Conservation (phyloP, 1,284 basidiomycete species). For the Vanrija sp. region DNA sequence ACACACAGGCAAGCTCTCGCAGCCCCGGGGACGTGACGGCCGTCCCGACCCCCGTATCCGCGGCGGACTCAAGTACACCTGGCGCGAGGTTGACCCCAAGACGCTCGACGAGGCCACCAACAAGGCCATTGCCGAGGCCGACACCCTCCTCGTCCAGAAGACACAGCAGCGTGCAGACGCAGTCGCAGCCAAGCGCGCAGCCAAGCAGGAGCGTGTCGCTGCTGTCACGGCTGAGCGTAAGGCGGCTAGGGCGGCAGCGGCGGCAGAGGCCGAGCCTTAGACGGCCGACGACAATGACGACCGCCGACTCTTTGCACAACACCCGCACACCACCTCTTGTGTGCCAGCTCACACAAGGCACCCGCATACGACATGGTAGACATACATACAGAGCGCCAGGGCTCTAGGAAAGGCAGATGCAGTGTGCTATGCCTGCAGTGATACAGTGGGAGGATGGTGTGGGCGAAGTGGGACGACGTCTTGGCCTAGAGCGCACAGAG, state of each 20-base stretch:
- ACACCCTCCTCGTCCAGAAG: background rate
- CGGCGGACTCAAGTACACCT: conserved; percentile 16
- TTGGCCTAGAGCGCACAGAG: no score
- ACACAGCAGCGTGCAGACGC: background rate
- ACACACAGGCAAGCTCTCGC: conserved; percentile 4
- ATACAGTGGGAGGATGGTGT: no score
- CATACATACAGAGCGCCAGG: background rate
- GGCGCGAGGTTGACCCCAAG: conserved; percentile 14
- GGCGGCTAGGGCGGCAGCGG: background rate
- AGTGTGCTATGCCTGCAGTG: conserved; percentile 14
- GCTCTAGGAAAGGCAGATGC: conserved; percentile 9
- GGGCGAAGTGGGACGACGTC: no score
- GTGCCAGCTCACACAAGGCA: no score
- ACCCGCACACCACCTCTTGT: no score
- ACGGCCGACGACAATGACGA: no score
- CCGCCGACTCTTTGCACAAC: no score
- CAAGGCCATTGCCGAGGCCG: background rate
- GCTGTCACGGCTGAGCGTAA: background rate
- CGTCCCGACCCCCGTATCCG: conserved; percentile 18
- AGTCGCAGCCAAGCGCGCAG: background rate
- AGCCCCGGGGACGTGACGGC: background rate
- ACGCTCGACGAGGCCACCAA: background rate
- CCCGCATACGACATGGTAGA: background rate
- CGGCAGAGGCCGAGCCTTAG: background rate
- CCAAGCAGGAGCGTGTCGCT: background rate